Evolutionary conservation across 139 green algal species (phyloP).

Genomic region (Micractinium sp.): DNA sequence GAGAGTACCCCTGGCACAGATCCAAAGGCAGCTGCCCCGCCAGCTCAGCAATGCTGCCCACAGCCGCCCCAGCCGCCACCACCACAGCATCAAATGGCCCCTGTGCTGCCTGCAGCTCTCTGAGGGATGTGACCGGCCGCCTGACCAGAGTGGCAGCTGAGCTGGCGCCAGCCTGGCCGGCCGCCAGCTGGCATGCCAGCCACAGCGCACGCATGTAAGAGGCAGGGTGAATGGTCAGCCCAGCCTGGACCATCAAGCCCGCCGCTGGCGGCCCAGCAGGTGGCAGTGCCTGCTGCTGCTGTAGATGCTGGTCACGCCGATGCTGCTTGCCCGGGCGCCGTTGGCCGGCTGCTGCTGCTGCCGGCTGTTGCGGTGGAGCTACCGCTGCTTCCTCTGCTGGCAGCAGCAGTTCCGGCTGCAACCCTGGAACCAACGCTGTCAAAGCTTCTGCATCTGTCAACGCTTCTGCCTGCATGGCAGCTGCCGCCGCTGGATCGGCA

Average conservation of each 20-base stretch:
- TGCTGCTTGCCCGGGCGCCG: not conserved
- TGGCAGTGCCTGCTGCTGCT: not conserved
- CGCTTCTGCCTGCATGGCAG: not conserved
- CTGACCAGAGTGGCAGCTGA: constrained; percentile 35
- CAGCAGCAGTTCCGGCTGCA: constrained; percentile 23
- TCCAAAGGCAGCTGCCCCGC: constrained; percentile 51
- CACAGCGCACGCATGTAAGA: constrained; percentile 60
- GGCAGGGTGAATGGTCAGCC: constrained; percentile 3
- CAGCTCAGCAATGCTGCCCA: constrained; percentile 60
- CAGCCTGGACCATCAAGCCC: constrained; percentile 6
- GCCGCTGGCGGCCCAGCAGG: not conserved
- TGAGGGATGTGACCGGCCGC: constrained; percentile 50
- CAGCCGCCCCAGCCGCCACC: constrained; percentile 74
- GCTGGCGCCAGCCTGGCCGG: not conserved
- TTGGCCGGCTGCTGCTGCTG: not conserved
- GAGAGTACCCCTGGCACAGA: constrained; percentile 68
- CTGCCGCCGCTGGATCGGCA: not conserved
- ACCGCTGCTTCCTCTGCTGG: not conserved
- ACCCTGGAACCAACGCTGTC: constrained; percentile 31
- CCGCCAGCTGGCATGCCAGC: constrained; percentile 55
- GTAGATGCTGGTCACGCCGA: not conserved
- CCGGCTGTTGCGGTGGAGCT: not conserved
- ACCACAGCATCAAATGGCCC: constrained; percentile 62
- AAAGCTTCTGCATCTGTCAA: not conserved
- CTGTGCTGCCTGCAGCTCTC: constrained; percentile 38